These are phyloP conservation scores for Crepidotus variabilis DNA, from an alignment of 768 basidiomycete genomes.

Conservation along the genomic window DNA sequence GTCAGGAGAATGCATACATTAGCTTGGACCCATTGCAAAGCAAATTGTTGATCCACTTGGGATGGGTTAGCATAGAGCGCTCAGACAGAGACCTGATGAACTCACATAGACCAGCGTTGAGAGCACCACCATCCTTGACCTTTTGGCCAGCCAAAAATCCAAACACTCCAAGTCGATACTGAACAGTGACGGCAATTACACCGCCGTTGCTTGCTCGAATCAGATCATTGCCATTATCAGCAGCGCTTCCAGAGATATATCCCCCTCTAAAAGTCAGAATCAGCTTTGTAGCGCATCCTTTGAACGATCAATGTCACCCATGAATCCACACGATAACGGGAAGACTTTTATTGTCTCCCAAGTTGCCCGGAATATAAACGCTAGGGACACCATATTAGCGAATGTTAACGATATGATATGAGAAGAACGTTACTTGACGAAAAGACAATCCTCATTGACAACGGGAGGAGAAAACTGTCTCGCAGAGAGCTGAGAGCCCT, in stretches of 20 bases:
- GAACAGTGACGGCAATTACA: conserved; percentile 34
- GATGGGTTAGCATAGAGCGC: not conserved
- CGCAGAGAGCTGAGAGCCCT: not conserved
- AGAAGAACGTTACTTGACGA: conserved; percentile 27
- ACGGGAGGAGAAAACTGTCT: not conserved
- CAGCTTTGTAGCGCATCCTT: not conserved
- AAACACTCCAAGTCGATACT: conserved; percentile 41
- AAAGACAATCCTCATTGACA: conserved; percentile 37
- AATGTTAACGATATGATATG: conserved; percentile 23
- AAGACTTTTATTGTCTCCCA: conserved; percentile 19
- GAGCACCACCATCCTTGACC: conserved; percentile 36
- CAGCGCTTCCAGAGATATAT: conserved; percentile 27
- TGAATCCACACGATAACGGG: conserved; percentile 45
- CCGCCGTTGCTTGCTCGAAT: conserved; percentile 29
- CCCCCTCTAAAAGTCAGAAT: conserved; percentile 21
- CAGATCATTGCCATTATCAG: conserved; percentile 32
- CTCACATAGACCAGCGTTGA: conserved; percentile 48
- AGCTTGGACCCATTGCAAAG: conserved; percentile 37
- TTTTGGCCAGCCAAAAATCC: conserved; percentile 42
- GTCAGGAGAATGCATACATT: conserved; percentile 21
- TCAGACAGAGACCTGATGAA: conserved; percentile 1
- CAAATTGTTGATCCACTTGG: conserved; percentile 41
- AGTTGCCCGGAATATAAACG: conserved; percentile 24
- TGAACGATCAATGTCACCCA: conserved; percentile 22
- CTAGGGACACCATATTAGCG: no score